Percentiles rank a stretch among this genome's conserved stretches.
phyloP scores from a whole-genome alignment of 1,139 yeast genomes.

The Yamadazyma dendronema region DNA sequence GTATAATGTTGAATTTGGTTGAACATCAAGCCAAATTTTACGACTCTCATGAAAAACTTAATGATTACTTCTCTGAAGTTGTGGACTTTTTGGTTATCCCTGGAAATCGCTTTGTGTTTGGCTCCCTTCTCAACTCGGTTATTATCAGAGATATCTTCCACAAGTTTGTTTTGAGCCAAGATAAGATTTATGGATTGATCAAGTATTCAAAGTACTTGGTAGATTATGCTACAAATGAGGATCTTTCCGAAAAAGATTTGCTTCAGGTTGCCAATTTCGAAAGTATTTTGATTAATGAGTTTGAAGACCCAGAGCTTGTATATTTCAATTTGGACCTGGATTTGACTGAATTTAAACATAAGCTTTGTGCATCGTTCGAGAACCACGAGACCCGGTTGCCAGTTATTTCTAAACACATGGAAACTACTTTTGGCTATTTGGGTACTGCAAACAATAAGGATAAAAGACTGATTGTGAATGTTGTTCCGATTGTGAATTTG shows the following conservation, averaged over 20 bases:
- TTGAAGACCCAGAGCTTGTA: conserved; percentile 52
- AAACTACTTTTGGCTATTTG: conserved; percentile 18
- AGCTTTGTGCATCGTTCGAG: conserved; percentile 21
- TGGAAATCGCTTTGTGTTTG: conserved; percentile 7
- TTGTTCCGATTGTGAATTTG: conserved; percentile 23
- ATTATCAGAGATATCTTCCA: conserved; percentile 28
- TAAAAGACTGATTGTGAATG: not conserved
- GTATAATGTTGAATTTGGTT: conserved; percentile 32
- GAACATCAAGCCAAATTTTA: conserved; percentile 36
- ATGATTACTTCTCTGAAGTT: conserved; percentile 35
- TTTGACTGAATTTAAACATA: conserved; percentile 25
- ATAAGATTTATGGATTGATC: conserved; percentile 37
- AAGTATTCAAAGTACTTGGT: conserved; percentile 25
- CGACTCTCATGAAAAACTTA: conserved; percentile 21
- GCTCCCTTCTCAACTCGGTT: conserved; percentile 26
- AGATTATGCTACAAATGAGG: conserved; percentile 14
- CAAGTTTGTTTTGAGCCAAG: conserved; percentile 27
- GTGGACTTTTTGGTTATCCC: conserved; percentile 11
- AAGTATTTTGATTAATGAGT: conserved; percentile 45
- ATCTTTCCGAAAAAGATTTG: conserved; percentile 9
- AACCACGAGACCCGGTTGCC: conserved; percentile 4
- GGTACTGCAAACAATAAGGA: conserved; percentile 6
- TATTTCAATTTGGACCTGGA: conserved; percentile 42
- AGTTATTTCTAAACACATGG: conserved; percentile 20
- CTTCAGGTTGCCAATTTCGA: conserved; percentile 30